Conservation (phyloP, 768 basidiomycete genomes). For the Omphalotus guepiniiformis region DNA sequence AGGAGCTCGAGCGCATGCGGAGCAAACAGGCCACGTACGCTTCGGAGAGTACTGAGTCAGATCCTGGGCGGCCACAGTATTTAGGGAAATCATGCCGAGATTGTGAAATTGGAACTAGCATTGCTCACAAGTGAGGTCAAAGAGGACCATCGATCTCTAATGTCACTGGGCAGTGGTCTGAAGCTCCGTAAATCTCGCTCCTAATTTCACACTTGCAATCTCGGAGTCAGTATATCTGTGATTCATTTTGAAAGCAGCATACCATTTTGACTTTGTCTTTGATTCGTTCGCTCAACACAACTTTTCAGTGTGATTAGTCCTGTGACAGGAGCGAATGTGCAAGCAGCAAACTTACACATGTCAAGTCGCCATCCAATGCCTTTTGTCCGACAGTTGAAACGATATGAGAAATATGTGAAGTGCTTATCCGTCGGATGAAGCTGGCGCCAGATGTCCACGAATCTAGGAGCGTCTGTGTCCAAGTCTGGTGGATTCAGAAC, state of each 20-base stretch:
- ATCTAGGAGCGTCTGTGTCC: slow-evolving; percentile 35
- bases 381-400: slow-evolving; percentile 75
- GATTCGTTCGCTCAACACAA: slow-evolving; percentile 72
- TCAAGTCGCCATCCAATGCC: slow-evolving; percentile 88
- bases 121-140: slow-evolving; percentile 11
- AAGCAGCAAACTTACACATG: slow-evolving; percentile 53
- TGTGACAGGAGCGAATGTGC: not conserved
- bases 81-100: not conserved
- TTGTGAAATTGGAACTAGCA: not conserved
- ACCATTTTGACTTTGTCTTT: slow-evolving; percentile 58
- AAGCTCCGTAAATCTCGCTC: slow-evolving; percentile 81
- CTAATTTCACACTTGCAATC: slow-evolving; percentile 69
- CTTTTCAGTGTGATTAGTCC: slow-evolving; percentile 30
- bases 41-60: slow-evolving; percentile 77
- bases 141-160: slow-evolving; percentile 60
- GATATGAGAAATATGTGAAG: slow-evolving; percentile 83
- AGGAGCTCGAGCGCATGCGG: slow-evolving; percentile 84
- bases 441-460: slow-evolving; percentile 79
- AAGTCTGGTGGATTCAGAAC: slow-evolving; percentile 53
- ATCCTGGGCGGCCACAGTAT: no score
- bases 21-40: slow-evolving; percentile 76
- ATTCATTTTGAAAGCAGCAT: slow-evolving; percentile 6
- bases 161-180: slow-evolving; percentile 80
- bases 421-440: slow-evolving; percentile 64
- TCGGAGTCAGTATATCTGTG: not conserved